Evolutionary conservation across 257 asterid species (phyloP), one percentile per base, ranked within the genome.

Genomic region (Cruciata laevipes): DNA sequence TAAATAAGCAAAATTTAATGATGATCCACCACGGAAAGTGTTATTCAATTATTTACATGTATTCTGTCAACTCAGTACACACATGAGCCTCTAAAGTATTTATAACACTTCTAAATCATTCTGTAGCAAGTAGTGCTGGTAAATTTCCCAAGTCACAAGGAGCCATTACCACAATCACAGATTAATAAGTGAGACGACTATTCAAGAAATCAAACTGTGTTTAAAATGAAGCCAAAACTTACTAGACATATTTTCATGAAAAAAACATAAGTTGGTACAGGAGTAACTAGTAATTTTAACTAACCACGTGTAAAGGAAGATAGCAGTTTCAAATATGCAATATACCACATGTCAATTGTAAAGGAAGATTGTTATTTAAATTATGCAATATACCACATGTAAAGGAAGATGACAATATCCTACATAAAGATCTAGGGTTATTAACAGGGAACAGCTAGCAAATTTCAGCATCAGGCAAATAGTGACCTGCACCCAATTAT

Each of bases 381-480:
- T 31, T 21, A 27, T 1, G 17, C 14, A 11, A 33, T 30, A 16
- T 59, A 60, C 10, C 21, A 27, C 31, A 59, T 59, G 35, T 59
- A 60, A 60, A 60, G 38, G 40, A 30, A 60, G 40, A 60, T 13
- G 30, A 60, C 65, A 32, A 58, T 25, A 25, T 25, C 35, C 37
- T 23, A 58, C 63, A 27, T 3, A 58, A 18, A 58, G 35, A 58
- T 25, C n/a, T 3, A 58, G 17, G 47, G 33, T 31, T 33, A 32
- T 31, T 59, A 27, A 59, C 55, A 47, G 55, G n/a, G 20, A 47
- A 5, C 64, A 61, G 47, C 25, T 11, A 33, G 27, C 4, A 61
- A 61, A 31, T 61, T 61, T 61, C 65, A 61, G 65, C 65, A 61
- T 11, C 17, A 61, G 65, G 23, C 66, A 32, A 61, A 32, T 31